A percentile compares a stretch with the other conserved stretches of the same genome.
phyloP scores from a whole-genome alignment of 495 filamentous ascomycete genomes.

The Aspergillus bertholletiae region DNA sequence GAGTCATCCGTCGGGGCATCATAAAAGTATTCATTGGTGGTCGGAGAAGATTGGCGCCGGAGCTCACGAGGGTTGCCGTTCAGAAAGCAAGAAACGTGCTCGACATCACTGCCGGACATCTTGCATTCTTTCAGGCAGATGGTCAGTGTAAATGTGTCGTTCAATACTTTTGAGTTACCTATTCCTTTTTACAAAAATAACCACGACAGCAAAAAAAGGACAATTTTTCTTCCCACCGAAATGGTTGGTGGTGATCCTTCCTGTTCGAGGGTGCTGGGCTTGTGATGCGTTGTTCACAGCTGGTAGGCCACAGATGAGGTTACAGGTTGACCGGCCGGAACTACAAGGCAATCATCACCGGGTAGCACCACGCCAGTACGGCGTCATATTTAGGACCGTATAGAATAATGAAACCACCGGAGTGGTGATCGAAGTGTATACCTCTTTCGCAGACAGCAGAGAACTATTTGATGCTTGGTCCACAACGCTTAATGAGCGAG shows the following conservation, averaged over 20 bases:
- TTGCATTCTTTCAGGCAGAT: conserved; percentile 40
- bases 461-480: background rate
- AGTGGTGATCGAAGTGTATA: conserved; percentile 9
- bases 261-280: conserved; percentile 28
- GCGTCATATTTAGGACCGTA: conserved; percentile 36
- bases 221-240: conserved; percentile 12
- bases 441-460: background rate
- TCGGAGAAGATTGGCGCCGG: conserved; percentile 37
- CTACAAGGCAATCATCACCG: conserved; percentile 41
- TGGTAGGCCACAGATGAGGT: conserved; percentile 38
- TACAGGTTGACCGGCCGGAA: conserved; percentile 35
- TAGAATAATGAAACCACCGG: conserved; percentile 17
- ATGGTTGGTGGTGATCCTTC: conserved; percentile 30
- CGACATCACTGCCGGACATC: conserved; percentile 45
- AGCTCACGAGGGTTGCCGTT: conserved; percentile 31
- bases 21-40: conserved; percentile 27
- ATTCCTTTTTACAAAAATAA: conserved; percentile 2
- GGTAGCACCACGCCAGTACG: conserved; percentile 38
- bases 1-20: conserved; percentile 16
- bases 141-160: conserved; percentile 3
- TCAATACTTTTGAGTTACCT: background rate
- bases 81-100: conserved; percentile 38
- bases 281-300: conserved; percentile 45
- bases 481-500: background rate
- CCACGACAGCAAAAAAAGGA: background rate